Evolutionary conservation across 1,284 basidiomycete genomes (phyloP), one percentile per base, ranked within the genome.

Genomic region (Volvariella surrecta): DNA sequence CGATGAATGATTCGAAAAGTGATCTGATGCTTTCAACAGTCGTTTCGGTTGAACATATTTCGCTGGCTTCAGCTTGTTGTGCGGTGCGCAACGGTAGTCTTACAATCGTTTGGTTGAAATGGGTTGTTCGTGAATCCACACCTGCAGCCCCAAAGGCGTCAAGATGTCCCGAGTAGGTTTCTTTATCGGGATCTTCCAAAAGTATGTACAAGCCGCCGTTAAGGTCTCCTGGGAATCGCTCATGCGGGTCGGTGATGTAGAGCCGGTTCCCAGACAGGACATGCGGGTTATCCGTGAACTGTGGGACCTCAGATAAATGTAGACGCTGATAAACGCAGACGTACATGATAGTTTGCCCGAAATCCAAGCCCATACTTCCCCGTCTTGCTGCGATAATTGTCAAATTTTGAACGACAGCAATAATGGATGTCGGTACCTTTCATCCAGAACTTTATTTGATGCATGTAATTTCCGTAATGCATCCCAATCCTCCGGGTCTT

Each of bases 361-460:
- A 75, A 72, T 2, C 73, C 73, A 10, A 74, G 60, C 0, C 73
- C 73, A 49, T 69, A 74, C 50, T 74, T 76, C 16, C 73, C 73
- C 3, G 71, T 74, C 57, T 71, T 74, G 0, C 71, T 74, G 45
- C 40, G 24, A 13, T 20, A 18, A n/a, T 16, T 13, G n/a, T 7
- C 37, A 7, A 44, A 37, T n/a, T 43, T 18, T 40, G 24, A 4
- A 44, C 34, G 32, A 10, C 7, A 34, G 1, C 21, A 35, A 39
- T 6, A 35, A n/a, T 16, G 15, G 13, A 6, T n/a, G 15, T 8
- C 58, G 65, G 45, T 50, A 70, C 70, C 65, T 65, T 1, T 58
- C 59, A 52, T 74, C 71, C 0, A 53, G 47, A 22, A 49, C 60
- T 53, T 76, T 75, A 0, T 70, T 72, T 0, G 73, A 74, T 10